These are phyloP conservation scores for Solanum chmielewskii DNA, from an alignment of 257 asterid species.

Conservation along the genomic window DNA sequence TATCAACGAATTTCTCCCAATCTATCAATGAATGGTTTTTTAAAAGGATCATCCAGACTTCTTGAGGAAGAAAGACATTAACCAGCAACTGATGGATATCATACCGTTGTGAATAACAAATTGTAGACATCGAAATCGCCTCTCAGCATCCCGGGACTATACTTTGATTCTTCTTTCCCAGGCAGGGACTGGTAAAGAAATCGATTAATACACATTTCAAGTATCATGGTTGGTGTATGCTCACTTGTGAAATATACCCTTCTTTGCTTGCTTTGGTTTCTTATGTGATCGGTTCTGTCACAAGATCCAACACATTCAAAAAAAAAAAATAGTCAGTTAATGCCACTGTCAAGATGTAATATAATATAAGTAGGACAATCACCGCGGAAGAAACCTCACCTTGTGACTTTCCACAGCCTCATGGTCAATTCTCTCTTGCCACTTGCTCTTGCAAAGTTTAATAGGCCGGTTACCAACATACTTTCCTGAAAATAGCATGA, in stretches of 20 bases:
- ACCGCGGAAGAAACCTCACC: slow-evolving; percentile 14
- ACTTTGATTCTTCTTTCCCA: not conserved
- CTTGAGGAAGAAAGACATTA: not conserved
- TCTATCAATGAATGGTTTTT: not conserved
- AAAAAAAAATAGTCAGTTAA: not conserved
- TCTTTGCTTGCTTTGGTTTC: slow-evolving; percentile 4
- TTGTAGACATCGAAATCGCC: not conserved
- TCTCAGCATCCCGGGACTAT: not conserved
- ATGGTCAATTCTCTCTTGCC: slow-evolving; percentile 73
- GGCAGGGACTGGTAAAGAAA: not conserved
- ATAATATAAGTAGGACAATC: not conserved
- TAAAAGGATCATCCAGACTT: not conserved
- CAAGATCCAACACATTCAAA: not conserved
- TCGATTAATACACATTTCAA: not conserved
- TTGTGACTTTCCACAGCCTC: slow-evolving; percentile 65
- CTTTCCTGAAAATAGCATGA: slow-evolving; percentile 42
- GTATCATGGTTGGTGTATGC: not conserved
- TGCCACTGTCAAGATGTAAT: not conserved
- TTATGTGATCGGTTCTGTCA: slow-evolving; percentile 3
- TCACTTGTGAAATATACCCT: slow-evolving; percentile 6
- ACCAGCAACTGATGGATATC: not conserved
- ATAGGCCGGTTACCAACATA: slow-evolving; percentile 93
- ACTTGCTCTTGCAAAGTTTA: slow-evolving; percentile 91
- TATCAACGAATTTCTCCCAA: not conserved
- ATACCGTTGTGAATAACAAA: not conserved